Base-by-base conservation (phyloP, 108 stramenopile species). In the Cyclostephanos invisitatus region DNA sequence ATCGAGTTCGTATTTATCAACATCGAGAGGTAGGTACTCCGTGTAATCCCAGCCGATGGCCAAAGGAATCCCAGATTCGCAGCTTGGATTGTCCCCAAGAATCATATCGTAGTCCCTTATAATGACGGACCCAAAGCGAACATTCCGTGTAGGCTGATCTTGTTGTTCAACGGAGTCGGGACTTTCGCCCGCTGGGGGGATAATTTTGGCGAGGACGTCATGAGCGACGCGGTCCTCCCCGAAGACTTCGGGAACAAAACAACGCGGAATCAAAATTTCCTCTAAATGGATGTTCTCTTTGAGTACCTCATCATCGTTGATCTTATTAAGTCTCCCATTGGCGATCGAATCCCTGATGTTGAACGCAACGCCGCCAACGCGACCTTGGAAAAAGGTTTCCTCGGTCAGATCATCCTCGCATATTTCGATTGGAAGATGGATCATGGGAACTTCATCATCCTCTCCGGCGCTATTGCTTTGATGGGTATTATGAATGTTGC, bases 31-130 rank as follows among this genome's bases (percentile, higher is more conserved):
- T 1, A 72, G 66, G 18, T 67, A 32, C 35, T 87, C 85, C 35
- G 74, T 72, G 44, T 87, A 91, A 0, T 89, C 74, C 90, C 90
- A 91, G 37, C 85, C 86, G 9, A 91, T 54, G 10, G 70, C 62
- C 3, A 91, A 79, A 7, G 90, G 90, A 15, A 87, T 80, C 11
- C 90, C 90, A 55, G 84, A 86, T 12, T 47, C 42, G 8, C 81
- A 82, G 58, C 63, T 67, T 5, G 90, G 90, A 63, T 91, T 78
- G 56, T 91, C 87, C 3, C 87, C 90, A 10, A 91, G 40, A 5
- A 83, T 87, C 32, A 84, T 85, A 9, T 64, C 48, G 48, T 91
- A 91, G 20, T 67, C 66, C 57, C 90, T 82, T 58, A 88, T 67
- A 0, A 28, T 8, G 29, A 91, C 70, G 12, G 62, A 24, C 18